phyloP scores from a whole-genome alignment of 2,329 filamentous ascomycete species.

The Venturia aucupariae region DNA sequence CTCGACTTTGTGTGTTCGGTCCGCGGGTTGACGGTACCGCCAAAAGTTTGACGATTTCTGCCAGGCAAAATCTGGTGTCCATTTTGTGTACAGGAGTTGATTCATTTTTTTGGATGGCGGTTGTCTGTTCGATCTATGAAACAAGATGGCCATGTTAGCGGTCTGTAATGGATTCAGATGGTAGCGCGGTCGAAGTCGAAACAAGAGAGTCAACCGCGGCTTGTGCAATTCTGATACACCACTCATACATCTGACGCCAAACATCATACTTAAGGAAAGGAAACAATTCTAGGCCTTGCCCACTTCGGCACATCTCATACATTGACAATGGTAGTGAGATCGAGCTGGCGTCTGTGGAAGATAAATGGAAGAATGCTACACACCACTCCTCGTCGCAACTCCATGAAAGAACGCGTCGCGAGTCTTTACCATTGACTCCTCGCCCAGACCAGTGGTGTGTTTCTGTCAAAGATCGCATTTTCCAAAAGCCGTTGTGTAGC shows the following conservation, averaged over 20 bases:
- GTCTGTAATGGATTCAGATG: background rate
- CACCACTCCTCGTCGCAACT: too few species aligned
- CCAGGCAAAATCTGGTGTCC: background rate
- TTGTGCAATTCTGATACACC: background rate
- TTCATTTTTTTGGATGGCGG: background rate
- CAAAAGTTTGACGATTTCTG: background rate
- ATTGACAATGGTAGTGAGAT: too few species aligned
- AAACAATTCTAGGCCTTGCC: too few species aligned
- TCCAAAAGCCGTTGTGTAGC: too few species aligned
- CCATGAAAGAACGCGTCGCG: too few species aligned
- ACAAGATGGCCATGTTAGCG: background rate
- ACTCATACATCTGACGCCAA: background rate
- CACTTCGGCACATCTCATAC: too few species aligned
- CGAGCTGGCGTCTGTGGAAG: too few species aligned
- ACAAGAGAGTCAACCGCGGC: background rate
- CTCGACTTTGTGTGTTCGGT: background rate
- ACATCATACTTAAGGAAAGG: too few species aligned
- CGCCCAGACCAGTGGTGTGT: too few species aligned
- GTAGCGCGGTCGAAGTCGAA: background rate
- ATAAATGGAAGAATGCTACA: too few species aligned
- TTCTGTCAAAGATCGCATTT: too few species aligned
- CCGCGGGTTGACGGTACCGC: background rate
- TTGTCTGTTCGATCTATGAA: background rate
- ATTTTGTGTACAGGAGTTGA: background rate
- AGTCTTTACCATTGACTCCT: too few species aligned